Percentiles rank a stretch among this genome's conserved stretches.
phyloP scores from a whole-genome alignment of 2,329 filamentous ascomycete species.

The Beauveria scarabaeidicola region DNA sequence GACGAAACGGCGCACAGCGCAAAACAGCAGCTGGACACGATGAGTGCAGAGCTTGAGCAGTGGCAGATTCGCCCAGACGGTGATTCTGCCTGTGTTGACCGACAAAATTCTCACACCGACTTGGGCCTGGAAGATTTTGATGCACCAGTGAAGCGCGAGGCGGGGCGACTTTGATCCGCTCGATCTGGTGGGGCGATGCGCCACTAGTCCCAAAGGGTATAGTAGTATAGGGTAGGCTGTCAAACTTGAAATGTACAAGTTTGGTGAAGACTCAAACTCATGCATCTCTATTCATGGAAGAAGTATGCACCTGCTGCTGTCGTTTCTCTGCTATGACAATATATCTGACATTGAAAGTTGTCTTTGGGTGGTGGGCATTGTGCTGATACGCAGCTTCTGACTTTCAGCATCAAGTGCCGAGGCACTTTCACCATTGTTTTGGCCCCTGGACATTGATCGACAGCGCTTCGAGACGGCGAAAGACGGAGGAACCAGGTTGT shows the following conservation, averaged over 20 bases:
- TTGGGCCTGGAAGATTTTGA: constrained; percentile 10
- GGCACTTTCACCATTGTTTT: not conserved
- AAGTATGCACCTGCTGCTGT: no score
- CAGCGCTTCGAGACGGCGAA: no score
- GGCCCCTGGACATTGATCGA: no score
- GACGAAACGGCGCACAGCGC: not conserved
- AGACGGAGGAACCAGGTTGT: no score
- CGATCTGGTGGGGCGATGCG: constrained; percentile 4
- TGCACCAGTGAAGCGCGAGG: constrained; percentile 11
- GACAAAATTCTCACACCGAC: constrained; percentile 35
- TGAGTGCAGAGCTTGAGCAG: constrained; percentile 2
- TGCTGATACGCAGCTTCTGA: not conserved
- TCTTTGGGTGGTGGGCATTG: not conserved
- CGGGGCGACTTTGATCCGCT: constrained; percentile 19
- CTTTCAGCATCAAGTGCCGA: not conserved
- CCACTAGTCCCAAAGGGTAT: not conserved
- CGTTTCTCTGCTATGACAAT: no score
- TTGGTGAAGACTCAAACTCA: no score
- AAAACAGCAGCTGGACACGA: not conserved
- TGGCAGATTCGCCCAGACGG: constrained; percentile 17
- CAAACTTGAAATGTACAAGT: no score
- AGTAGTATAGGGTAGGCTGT: not conserved
- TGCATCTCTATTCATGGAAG: no score
- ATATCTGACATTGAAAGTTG: no score
- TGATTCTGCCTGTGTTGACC: constrained; percentile 33